Base-by-base conservation (phyloP, 352 stramenopile genomes). In the Globisporangium parvum region DNA sequence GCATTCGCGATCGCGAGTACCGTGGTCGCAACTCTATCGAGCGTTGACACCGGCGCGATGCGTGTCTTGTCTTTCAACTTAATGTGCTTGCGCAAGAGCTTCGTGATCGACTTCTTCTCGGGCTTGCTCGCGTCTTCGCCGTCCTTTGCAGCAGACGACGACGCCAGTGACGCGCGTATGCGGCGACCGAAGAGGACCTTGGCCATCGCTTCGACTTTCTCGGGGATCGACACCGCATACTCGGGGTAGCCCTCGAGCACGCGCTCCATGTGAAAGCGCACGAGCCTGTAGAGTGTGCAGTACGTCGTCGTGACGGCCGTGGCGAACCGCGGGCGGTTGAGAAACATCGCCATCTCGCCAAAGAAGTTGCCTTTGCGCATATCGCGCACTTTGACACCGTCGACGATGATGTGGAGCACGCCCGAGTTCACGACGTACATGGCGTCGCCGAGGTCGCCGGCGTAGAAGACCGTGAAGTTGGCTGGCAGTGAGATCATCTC, bases 351-450 rank as follows among this genome's bases (percentile, higher is more conserved):
- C 8, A 89, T 65, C 41, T 88, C 79, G 8, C 77, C 79, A 42
- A 89, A 85, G 51, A 84, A 89, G 24, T 65, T 78, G 1, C 71
- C 75, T 53, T 89, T 87, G 11, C 79, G 67, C 10, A 89, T 46
- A 56, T 89, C 79, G 4, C 79, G 79, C 9, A 89, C 73, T 59
- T 88, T 89, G 2, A 83, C 65, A 15, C 76, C 75, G 33, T 79
- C 66, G 2, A 86, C 73, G 14, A 84, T 58, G 0, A 74, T 85
- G 40, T 84, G 66, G 15, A 89, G 56, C 4, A 89, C 79, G 0
- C 79, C 79, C 6, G 77, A 77, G 47, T 84, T 68, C 24, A 89
- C 64, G 35, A 89, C 74, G 45, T 88, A 89, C 75, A 89, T 85
- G 4, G 78, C 79, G 53, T 89, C 73, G 26, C 79, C 79, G 23